Conservation (phyloP, 2,329 filamentous ascomycete species). For the Trichoderma simmonsii region DNA sequence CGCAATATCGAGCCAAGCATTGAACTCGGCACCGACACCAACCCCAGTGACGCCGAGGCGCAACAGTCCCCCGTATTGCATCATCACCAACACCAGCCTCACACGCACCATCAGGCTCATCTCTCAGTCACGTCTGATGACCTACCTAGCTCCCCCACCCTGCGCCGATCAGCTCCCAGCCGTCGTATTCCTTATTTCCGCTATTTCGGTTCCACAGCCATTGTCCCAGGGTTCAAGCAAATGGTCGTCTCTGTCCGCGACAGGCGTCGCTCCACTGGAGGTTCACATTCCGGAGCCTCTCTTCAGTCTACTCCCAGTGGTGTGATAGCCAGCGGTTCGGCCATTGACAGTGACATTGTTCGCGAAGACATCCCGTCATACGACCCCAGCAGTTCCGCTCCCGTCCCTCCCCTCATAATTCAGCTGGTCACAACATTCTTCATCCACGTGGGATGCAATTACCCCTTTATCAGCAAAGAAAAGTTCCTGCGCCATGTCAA, state of each 20-base stretch:
- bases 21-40: conserved; percentile 28
- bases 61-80: conserved; percentile 17
- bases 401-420: conserved; percentile 71
- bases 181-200: conserved; percentile 82
- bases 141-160: conserved; percentile 39
- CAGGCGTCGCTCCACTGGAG: conserved; percentile 55
- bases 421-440: conserved; percentile 81
- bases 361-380: conserved; percentile 67
- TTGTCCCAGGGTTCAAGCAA: conserved; percentile 88
- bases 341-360: conserved; percentile 42
- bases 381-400: conserved; percentile 65
- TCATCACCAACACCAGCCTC: conserved; percentile 11
- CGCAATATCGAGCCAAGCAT: conserved; percentile 4
- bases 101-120: conserved; percentile 8
- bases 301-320: conserved; percentile 42
- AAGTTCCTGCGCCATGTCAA: conserved; percentile 72
- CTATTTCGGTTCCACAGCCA: conserved; percentile 87
- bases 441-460: conserved; percentile 76
- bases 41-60: conserved; percentile 23
- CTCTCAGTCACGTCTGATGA: conserved; percentile 24
- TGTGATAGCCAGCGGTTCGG: conserved; percentile 38
- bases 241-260: conserved; percentile 79
- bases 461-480: conserved; percentile 72
- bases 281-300: conserved; percentile 55
- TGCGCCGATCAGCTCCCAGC: conserved; percentile 48